A percentile compares a stretch with the other conserved stretches of the same genome.
phyloP scores from a whole-genome alignment of 148 eudicot species.

The Camellia sinensis region DNA sequence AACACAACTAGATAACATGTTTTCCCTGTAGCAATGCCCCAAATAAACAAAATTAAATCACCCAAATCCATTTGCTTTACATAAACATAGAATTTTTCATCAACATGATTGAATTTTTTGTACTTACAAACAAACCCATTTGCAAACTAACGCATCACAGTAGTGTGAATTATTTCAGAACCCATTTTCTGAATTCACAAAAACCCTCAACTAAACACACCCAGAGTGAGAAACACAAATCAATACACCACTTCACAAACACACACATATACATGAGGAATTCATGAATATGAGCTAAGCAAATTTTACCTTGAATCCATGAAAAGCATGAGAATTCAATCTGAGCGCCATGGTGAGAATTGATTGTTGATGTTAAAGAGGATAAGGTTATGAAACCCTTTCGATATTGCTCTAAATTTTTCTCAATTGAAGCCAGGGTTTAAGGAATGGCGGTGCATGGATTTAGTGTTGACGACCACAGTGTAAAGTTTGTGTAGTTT shows the following conservation, averaged over 20 bases:
- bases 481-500: not conserved
- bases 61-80: too few relatives aligned
- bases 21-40: too few relatives aligned
- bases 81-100: too few relatives aligned
- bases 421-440: not conserved
- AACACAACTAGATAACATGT: too few relatives aligned
- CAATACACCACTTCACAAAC: not conserved
- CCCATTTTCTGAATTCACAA: not conserved
- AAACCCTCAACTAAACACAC: not conserved
- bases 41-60: too few relatives aligned
- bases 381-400: not conserved
- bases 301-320: not conserved
- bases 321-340: slow-evolving; percentile 6
- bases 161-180: not conserved
- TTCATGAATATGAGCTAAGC: not conserved
- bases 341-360: slow-evolving; percentile 13
- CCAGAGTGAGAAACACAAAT: not conserved
- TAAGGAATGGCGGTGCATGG: not conserved
- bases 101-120: too few relatives aligned
- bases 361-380: not conserved
- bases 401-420: not conserved
- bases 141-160: too few relatives aligned
- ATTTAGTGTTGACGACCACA: not conserved
- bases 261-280: not conserved
- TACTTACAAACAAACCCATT: not conserved